phyloP scores from a whole-genome alignment of 345 rosid species.

The Clarkia xantiana region DNA sequence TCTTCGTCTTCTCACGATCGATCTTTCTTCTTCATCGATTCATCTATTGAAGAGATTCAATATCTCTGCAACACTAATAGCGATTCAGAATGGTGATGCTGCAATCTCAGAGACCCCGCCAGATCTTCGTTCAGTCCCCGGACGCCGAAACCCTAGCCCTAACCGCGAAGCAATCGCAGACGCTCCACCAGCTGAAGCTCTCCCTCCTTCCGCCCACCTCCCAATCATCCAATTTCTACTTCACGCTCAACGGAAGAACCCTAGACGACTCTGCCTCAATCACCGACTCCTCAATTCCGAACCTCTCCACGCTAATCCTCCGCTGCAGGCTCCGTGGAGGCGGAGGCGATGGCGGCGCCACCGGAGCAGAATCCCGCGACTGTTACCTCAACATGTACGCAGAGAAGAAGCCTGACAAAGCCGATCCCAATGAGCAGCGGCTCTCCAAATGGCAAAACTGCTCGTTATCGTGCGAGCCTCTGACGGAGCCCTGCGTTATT shows the following conservation, averaged over 20 bases:
- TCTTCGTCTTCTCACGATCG: too few relatives aligned
- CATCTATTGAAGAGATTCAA: too few relatives aligned
- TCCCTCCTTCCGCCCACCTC: conserved; percentile 20
- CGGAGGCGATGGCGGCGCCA: conserved; percentile 98
- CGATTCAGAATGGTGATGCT: too few relatives aligned
- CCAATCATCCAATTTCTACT: conserved; percentile 25
- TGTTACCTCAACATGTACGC: conserved; percentile 98
- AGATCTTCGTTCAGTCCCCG: conserved; percentile 40
- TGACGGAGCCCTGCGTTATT: conserved; percentile 68
- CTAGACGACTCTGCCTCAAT: conserved; percentile 33
- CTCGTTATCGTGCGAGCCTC: conserved; percentile 65
- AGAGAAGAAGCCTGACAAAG: conserved; percentile 80
- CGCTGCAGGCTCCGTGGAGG: conserved; percentile 57
- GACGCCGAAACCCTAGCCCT: conserved; percentile 20
- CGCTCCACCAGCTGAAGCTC: conserved; percentile 30
- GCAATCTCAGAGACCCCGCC: conserved; percentile 11
- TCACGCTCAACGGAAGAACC: conserved; percentile 47
- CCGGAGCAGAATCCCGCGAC: conserved; percentile 91
- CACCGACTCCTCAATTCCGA: conserved; percentile 25
- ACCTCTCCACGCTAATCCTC: conserved; percentile 45
- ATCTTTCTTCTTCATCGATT: too few relatives aligned
- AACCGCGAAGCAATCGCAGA: conserved; percentile 21
- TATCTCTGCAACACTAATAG: too few relatives aligned
- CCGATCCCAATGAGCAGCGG: conserved; percentile 84
- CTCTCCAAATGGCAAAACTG: conserved; percentile 82